Base-by-base conservation (phyloP, 2,329 filamentous ascomycete genomes). In the Fusarium continuum region DNA sequence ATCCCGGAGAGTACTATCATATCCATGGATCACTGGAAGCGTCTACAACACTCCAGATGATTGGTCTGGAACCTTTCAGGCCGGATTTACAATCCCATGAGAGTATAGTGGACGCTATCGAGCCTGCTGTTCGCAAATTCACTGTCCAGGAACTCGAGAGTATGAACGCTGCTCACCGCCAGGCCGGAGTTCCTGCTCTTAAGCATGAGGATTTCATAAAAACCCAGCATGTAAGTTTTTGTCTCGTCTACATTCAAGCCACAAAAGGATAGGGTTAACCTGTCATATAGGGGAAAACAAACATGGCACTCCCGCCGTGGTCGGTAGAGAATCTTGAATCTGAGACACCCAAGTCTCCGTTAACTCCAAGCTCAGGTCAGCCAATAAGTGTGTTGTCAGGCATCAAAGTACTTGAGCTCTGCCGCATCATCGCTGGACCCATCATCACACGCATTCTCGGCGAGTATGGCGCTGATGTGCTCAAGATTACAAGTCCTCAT, bases 11-110 rank as follows among this genome's bases (percentile, higher is more conserved):
- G 70, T 92, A 86, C 69, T 92, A 90, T 70, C 90, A 92, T 69
- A 89, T 92, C 22, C 90, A 92, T 71, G 89, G 90, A 38, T 92
- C 89, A 1, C 76, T 92, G 1, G 89, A 92, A 65, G 89, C 90
- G 4, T 87, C 85, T 9, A 88, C 84, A 8, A 90, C 88, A 0
- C 76, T 92, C 23, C 80, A 84, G 38, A 91, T 91, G 88, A 83
- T 92, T 65, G 89, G 88, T 0, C 76, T 92, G 6, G 83, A 87
- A 44, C 79, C 87, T 0, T 82, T 86, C 51, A 78, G 84, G 6
- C 85, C 88, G 2, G 85, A 87, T 39, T 71, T 91, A 51, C 84
- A 82, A 8, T 80, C 83, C n/a, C 87, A 89, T 58, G 77, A 81
- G 28, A 79, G 85, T 10, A 85, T 86, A 65, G 84, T 88, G 51